phyloP scores from a whole-genome alignment of 495 filamentous ascomycete species.

The Margaritispora aquatica region DNA sequence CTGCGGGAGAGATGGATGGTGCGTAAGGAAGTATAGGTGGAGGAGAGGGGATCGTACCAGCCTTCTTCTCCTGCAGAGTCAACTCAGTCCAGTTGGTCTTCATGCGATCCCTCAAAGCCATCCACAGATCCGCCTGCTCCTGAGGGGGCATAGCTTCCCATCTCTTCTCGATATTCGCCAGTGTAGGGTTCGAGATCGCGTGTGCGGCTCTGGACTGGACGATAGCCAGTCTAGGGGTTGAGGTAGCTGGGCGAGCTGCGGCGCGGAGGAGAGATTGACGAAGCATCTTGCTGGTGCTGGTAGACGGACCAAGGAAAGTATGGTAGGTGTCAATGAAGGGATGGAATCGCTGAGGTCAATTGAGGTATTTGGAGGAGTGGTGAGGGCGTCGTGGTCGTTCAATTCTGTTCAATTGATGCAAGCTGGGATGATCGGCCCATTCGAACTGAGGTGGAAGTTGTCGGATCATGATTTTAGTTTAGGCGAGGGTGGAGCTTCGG shows the following conservation, averaged over 20 bases:
- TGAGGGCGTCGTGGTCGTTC: neutral
- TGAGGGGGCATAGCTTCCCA: constrained; percentile 96
- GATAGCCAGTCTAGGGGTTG: constrained; percentile 19
- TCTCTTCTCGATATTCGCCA: constrained; percentile 97
- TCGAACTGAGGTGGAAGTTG: neutral
- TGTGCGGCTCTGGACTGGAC: constrained; percentile 47
- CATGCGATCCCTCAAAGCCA: constrained; percentile 95
- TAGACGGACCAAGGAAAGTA: neutral
- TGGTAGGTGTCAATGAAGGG: neutral
- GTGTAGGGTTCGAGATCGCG: constrained; percentile 94
- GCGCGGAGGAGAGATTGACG: constrained; percentile 2
- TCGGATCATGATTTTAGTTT: neutral
- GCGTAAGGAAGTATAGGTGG: neutral
- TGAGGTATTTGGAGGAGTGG: neutral
- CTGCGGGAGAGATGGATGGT: neutral
- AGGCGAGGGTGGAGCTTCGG: neutral
- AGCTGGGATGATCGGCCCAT: neutral
- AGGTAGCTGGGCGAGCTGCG: too few relatives aligned
- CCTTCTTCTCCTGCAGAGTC: constrained; percentile 96
- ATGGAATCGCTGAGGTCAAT: neutral
- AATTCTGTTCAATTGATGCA: too few relatives aligned
- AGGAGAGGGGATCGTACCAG: constrained; percentile 60
- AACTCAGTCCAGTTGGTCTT: constrained; percentile 93
- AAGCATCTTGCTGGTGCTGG: constrained; percentile 2
- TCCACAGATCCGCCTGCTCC: constrained; percentile 99